A percentile compares a stretch with the other conserved stretches of the same genome.
phyloP scores from a whole-genome alignment of 2,329 filamentous ascomycete genomes.

The Akanthomyces muscarius region DNA sequence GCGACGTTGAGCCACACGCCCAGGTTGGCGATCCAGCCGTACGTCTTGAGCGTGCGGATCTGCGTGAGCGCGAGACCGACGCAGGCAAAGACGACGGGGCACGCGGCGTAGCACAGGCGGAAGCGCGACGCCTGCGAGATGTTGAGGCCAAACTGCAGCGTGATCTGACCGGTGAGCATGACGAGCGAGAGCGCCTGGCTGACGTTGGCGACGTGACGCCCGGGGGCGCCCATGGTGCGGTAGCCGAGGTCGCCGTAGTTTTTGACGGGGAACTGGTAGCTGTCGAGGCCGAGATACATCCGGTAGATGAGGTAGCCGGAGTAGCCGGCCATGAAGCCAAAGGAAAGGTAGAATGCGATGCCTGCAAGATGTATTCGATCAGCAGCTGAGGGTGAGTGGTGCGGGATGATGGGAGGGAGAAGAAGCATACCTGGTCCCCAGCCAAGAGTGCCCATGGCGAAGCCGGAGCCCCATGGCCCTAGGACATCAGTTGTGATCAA shows the following conservation, averaged over 20 bases:
- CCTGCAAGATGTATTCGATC: slow-evolving; percentile 18
- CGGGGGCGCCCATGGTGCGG: slow-evolving; percentile 41
- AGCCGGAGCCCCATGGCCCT: slow-evolving; percentile 38
- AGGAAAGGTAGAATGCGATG: slow-evolving; percentile 42
- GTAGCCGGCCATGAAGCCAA: slow-evolving; percentile 33
- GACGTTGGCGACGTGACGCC: slow-evolving; percentile 45
- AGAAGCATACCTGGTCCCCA: slow-evolving; percentile 33
- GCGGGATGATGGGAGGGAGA: too few relatives aligned
- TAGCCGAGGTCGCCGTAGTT: slow-evolving; percentile 48
- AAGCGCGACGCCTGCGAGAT: slow-evolving; percentile 50
- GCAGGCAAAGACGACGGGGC: slow-evolving; percentile 46
- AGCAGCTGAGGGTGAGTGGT: too few relatives aligned
- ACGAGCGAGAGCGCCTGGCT: slow-evolving; percentile 46
- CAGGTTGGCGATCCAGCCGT: slow-evolving; percentile 52
- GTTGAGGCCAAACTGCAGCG: slow-evolving; percentile 50
- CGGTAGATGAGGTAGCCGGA: slow-evolving; percentile 46
- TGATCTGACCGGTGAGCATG: slow-evolving; percentile 48
- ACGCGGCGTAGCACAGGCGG: slow-evolving; percentile 49
- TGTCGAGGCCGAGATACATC: slow-evolving; percentile 43
- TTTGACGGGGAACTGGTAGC: slow-evolving; percentile 41
- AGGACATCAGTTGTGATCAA: slow-evolving; percentile 47
- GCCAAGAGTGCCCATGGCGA: slow-evolving; percentile 32
- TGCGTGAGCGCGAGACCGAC: slow-evolving; percentile 51
- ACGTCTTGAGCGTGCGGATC: slow-evolving; percentile 51
- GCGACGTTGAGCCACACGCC: slow-evolving; percentile 54